Evolutionary conservation across 2,329 filamentous ascomycete genomes (phyloP).

Genomic region (Botrytis paeoniae): DNA sequence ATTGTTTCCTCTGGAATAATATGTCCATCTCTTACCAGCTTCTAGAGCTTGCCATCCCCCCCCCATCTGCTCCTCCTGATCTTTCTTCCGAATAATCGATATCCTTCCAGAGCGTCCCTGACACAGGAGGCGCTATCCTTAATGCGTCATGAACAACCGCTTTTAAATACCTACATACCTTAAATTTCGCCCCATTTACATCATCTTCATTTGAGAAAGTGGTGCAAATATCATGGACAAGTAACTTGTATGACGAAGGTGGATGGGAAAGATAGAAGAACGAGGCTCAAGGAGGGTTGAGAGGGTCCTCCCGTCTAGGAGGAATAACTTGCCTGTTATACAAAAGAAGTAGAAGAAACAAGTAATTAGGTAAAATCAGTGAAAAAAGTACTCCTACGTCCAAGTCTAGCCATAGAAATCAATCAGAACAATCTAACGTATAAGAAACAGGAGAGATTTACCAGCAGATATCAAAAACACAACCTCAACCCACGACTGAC

Average conservation of each 20-base stretch:
- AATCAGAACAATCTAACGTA: no score
- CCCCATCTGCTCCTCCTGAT: no score
- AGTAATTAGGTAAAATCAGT: neutral
- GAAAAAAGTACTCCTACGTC: fast-evolving
- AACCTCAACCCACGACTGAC: neutral
- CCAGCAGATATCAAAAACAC: neutral
- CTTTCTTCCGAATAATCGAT: neutral
- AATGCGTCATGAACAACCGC: neutral
- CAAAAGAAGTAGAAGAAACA: neutral
- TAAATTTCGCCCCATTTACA: neutral
- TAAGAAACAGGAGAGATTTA: neutral
- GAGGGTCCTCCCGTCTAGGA: neutral
- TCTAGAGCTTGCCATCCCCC: no score
- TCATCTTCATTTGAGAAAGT: neutral
- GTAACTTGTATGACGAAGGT: neutral
- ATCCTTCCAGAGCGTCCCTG: neutral
- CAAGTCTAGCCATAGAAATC: neutral
- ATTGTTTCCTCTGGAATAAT: neutral
- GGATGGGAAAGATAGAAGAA: neutral
- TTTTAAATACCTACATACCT: neutral
- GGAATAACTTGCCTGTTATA: neutral
- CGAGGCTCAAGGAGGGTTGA: neutral
- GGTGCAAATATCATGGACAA: neutral
- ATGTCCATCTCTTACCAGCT: neutral
- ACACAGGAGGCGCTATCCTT: neutral